Conservation (phyloP, 1,139 yeast genomes). For the Diutina pseudorugosa region DNA sequence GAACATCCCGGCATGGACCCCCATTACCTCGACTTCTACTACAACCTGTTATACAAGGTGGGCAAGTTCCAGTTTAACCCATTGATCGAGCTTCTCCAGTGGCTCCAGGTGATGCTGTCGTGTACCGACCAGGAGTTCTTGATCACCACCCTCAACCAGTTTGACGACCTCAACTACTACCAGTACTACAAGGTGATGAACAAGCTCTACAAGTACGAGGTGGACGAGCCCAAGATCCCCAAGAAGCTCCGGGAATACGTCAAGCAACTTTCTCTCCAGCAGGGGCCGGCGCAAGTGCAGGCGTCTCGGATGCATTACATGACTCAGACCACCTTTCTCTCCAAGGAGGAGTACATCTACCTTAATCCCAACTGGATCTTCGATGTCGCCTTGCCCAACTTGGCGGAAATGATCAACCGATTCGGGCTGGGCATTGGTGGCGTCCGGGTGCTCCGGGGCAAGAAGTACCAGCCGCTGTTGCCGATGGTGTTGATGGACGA, state of each 20-base stretch:
- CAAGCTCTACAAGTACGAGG: conserved; percentile 74
- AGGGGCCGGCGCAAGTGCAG: conserved; percentile 27
- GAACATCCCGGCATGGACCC: conserved; percentile 14
- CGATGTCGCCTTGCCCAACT: conserved; percentile 45
- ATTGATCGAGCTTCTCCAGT: conserved; percentile 69
- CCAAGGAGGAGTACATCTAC: conserved; percentile 30
- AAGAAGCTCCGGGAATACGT: conserved; percentile 31
- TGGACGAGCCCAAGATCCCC: conserved; percentile 55
- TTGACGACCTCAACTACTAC: conserved; percentile 48
- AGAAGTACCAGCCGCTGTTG: conserved; percentile 48
- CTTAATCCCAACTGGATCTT: conserved; percentile 38
- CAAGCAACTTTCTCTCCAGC: conserved; percentile 22
- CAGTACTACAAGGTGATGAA: conserved; percentile 57
- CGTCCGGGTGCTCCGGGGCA: conserved; percentile 29
- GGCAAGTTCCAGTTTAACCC: conserved; percentile 63
- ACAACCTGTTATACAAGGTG: conserved; percentile 43
- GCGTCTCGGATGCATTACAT: conserved; percentile 25
- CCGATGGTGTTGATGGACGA: conserved; percentile 51
- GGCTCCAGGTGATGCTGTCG: conserved; percentile 77
- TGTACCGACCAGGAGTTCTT: conserved; percentile 43
- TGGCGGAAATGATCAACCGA: conserved; percentile 43
- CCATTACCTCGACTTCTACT: conserved; percentile 31
- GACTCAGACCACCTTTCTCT: conserved; percentile 29
- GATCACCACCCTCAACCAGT: conserved; percentile 44
- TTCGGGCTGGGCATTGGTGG: conserved; percentile 58